These are phyloP conservation scores for thale cress (Arabidopsis thaliana) DNA, from an alignment of 345 rosid species.

Conservation along the genomic window DNA sequence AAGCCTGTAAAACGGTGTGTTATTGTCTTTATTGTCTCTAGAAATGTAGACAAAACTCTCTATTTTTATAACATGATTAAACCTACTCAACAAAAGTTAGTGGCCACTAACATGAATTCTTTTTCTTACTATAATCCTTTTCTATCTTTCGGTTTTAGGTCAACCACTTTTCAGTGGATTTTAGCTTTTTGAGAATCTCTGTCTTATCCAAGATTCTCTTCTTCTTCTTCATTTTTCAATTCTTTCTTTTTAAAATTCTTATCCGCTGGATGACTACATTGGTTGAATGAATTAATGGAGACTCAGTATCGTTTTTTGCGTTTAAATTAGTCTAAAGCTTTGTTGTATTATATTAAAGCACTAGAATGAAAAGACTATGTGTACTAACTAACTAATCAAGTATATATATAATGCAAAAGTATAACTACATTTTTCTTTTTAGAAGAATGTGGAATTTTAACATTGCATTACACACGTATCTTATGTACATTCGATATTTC, in stretches of 20 bases:
- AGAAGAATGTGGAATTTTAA: neutral
- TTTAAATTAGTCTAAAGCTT: neutral
- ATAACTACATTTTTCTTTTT: neutral
- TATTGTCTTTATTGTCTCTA: slow-evolving; percentile 41
- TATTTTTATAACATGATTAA: slow-evolving; percentile 11
- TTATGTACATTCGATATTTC: neutral
- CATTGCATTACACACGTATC: neutral
- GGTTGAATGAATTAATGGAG: slow-evolving; percentile 14
- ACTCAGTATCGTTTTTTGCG: slow-evolving; percentile 11
- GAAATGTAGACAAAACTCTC: slow-evolving; percentile 27
- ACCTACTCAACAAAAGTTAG: slow-evolving; percentile 37
- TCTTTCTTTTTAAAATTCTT: neutral
- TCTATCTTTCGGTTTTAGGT: slow-evolving; percentile 36
- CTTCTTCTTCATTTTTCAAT: neutral
- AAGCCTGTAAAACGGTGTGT: slow-evolving; percentile 39
- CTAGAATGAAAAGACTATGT: neutral
- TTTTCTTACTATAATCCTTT: neutral
- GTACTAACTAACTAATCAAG: neutral
- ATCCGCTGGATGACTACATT: slow-evolving; percentile 14
- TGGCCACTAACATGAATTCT: slow-evolving; percentile 40
- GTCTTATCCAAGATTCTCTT: slow-evolving; percentile 45
- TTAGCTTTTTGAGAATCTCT: slow-evolving; percentile 35
- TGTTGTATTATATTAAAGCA: neutral
- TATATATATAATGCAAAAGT: neutral
- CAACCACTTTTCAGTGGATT: slow-evolving; percentile 39